Evolutionary conservation across 257 asterid species (phyloP).

Genomic region (Oldenlandia corymbosa): DNA sequence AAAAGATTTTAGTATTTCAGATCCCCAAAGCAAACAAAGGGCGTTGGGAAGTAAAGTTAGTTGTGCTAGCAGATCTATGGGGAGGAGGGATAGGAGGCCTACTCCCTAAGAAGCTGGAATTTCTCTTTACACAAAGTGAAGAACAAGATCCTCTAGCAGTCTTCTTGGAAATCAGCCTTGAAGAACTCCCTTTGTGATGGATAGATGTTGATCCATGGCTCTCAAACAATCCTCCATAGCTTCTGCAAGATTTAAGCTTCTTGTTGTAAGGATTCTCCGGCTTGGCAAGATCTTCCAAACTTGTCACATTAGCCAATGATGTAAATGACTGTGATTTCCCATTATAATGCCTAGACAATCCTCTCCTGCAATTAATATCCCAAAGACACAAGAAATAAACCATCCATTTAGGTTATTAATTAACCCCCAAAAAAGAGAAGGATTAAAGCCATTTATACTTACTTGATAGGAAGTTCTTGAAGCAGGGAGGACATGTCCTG

Average conservation of each 20-base stretch:
- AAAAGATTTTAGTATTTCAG: too few relatives aligned
- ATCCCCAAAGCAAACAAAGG: constrained; percentile 34
- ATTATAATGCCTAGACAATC: constrained; percentile 60
- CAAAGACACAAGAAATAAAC: background rate
- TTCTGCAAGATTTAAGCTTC: constrained; percentile 52
- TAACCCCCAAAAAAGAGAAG: too few relatives aligned
- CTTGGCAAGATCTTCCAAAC: constrained; percentile 60
- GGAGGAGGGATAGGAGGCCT: constrained; percentile 36
- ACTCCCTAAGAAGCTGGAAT: constrained; percentile 26
- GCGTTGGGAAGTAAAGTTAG: constrained; percentile 26
- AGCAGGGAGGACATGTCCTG: constrained; percentile 57
- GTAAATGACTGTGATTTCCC: constrained; percentile 71
- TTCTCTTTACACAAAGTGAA: constrained; percentile 24
- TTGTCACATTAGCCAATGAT: constrained; percentile 36
- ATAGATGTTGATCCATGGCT: background rate
- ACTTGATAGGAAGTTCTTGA: constrained; percentile 66
- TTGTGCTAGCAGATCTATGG: constrained; percentile 23
- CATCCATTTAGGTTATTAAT: too few relatives aligned
- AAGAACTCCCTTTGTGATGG: constrained; percentile 18
- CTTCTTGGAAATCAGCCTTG: constrained; percentile 29
- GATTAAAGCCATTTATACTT: constrained; percentile 4
- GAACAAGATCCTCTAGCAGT: constrained; percentile 23
- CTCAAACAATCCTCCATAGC: constrained; percentile 32
- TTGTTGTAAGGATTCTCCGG: constrained; percentile 49
- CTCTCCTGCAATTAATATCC: constrained; percentile 46